Conservation (phyloP, 2,329 filamentous ascomycete species). For the Pyrenophora graminea region DNA sequence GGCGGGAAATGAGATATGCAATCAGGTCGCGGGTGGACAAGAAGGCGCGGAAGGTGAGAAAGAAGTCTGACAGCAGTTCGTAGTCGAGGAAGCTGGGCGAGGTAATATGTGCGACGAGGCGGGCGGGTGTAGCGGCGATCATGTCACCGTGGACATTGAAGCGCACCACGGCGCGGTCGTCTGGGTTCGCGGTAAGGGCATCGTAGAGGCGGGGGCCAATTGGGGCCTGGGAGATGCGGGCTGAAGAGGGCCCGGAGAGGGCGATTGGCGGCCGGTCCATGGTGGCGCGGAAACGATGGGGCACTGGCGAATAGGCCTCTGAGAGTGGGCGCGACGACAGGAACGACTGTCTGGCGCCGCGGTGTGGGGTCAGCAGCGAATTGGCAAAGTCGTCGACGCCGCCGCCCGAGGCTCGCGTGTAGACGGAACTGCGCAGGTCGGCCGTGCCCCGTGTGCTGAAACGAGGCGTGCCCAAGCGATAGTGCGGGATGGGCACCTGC, state of each 20-base stretch:
- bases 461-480: conserved; percentile 78
- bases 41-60: conserved; percentile 90
- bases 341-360: conserved; percentile 38
- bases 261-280: conserved; percentile 43
- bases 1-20: conserved; percentile 78
- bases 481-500: conserved; percentile 79
- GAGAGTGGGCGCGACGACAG: conserved; percentile 44
- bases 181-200: conserved; percentile 76
- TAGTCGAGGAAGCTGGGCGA: conserved; percentile 96
- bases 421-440: conserved; percentile 78
- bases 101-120: conserved; percentile 93
- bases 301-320: conserved; percentile 43
- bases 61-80: conserved; percentile 95
- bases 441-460: conserved; percentile 79
- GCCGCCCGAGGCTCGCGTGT: conserved; percentile 66
- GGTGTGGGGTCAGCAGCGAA: conserved; percentile 57
- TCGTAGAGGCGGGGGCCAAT: conserved; percentile 76
- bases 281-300: conserved; percentile 40
- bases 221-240: conserved; percentile 43
- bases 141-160: conserved; percentile 78
- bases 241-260: conserved; percentile 40
- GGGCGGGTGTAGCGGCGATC: conserved; percentile 84
- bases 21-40: conserved; percentile 76
- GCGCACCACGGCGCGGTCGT: conserved; percentile 80
- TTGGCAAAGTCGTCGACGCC: conserved; percentile 73